Percentiles rank a stretch among this genome's conserved stretches.
phyloP scores from a whole-genome alignment of 2,329 filamentous ascomycete genomes.

The Apiospora sp. region DNA sequence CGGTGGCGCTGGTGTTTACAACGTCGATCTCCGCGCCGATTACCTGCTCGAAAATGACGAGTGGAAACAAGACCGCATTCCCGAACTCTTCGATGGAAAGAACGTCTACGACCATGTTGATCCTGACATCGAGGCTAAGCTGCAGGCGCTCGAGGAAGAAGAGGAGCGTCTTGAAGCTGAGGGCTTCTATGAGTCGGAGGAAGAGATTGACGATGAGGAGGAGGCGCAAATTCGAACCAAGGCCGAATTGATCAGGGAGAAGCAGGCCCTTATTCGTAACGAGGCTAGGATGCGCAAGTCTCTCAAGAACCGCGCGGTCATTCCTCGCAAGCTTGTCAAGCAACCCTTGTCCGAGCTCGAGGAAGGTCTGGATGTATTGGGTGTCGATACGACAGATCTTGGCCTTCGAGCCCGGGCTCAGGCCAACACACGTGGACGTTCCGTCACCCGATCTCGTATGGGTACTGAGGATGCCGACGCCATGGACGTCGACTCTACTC shows the following conservation, averaged over 20 bases:
- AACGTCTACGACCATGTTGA: slow-evolving; percentile 98
- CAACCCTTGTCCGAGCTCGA: slow-evolving; percentile 90
- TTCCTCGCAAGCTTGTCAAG: slow-evolving; percentile 82
- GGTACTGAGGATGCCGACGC: slow-evolving; percentile 72
- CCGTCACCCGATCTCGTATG: slow-evolving; percentile 67
- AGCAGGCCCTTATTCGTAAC: slow-evolving; percentile 90
- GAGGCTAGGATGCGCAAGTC: slow-evolving; percentile 95
- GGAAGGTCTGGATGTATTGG: slow-evolving; percentile 82
- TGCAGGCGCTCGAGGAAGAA: slow-evolving; percentile 91
- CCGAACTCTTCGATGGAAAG: slow-evolving; percentile 92
- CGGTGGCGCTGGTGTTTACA: slow-evolving; percentile 95
- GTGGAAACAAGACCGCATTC: slow-evolving; percentile 96
- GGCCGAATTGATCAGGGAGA: slow-evolving; percentile 94
- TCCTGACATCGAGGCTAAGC: slow-evolving; percentile 93
- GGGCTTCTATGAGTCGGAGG: slow-evolving; percentile 91
- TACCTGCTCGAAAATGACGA: slow-evolving; percentile 88
- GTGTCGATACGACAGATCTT: slow-evolving; percentile 82
- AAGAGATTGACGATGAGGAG: slow-evolving; percentile 84
- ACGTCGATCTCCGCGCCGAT: slow-evolving; percentile 87
- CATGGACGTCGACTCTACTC: slow-evolving; percentile 76
- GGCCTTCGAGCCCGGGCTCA: slow-evolving; percentile 75
- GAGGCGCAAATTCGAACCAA: slow-evolving; percentile 89
- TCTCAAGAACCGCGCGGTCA: slow-evolving; percentile 95
- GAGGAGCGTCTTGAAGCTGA: slow-evolving; percentile 92
- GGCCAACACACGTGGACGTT: slow-evolving; percentile 75